Base-by-base conservation (phyloP, 306 rosid species). In the Abrus pulchellus region DNA sequence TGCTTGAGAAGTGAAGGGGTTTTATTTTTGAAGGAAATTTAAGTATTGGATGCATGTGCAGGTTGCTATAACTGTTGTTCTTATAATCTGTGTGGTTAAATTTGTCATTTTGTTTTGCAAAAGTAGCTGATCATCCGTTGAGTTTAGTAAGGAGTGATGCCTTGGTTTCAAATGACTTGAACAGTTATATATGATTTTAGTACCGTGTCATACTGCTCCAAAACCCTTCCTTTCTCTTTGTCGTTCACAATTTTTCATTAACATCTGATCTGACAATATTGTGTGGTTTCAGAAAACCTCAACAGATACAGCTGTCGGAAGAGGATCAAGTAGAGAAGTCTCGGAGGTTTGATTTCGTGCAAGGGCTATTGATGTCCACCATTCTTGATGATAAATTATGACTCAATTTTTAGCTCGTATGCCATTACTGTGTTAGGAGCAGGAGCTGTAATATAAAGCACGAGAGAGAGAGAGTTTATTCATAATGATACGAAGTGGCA, bases 311-410 rank as follows among this genome's bases (percentile, higher is more conserved):
- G 64, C 48, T 88, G 27, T 92, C 97, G 2, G 78, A 79, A 20
- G 85, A 90, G 86, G 97, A 94, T 60, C 85, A 83, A 63, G 83
- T 80, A 85, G 97, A 94, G 90, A 90, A 87, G 72, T 85, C 89
- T 38, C 89, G 90, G 36, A 92, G 88, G 86, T 87, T 88, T 50
- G 90, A 92, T 77, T 94, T 94, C 50, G 90, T 91, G 44, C 94
- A 86, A 82, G 98, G 97, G 78, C 83, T 94, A 72, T 70, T 94
- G 81, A 55, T 92, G 86, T 92, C 97, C 43, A 92, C 97, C 6
- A 85, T 94, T 53, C 78, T 92, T 54, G 91, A 90, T 67, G 94
- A 89, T 55, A 41, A 72, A 60, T 87, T 91, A 72, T 92, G 76
- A 91, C 77, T 74, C 77, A 33, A 72, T 74, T n/a, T 65, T 60